A percentile compares a stretch with the other conserved stretches of the same genome.
phyloP scores from a whole-genome alignment of 2,329 filamentous ascomycete species.

The Verticillium dahliae region DNA sequence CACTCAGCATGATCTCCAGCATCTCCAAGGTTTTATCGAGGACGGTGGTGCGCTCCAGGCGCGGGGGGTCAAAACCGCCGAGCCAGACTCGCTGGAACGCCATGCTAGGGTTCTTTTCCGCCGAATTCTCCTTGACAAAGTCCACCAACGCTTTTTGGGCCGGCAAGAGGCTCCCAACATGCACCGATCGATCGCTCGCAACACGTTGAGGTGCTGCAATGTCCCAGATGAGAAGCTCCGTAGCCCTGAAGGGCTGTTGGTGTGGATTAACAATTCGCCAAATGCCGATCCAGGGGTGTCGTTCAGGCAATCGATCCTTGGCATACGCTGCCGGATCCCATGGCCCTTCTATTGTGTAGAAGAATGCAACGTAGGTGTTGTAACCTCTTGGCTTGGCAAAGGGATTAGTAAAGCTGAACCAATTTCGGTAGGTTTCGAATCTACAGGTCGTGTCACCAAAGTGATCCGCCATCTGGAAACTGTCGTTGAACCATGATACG shows the following conservation, averaged over 20 bases:
- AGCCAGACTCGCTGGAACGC: constrained; percentile 38
- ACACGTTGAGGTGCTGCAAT: constrained; percentile 14
- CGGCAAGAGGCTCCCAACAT: constrained; percentile 27
- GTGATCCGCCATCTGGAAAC: constrained; percentile 24
- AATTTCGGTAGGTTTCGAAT: constrained; percentile 25
- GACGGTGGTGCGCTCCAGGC: constrained; percentile 18
- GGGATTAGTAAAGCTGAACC: constrained; percentile 22
- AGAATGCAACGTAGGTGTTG: constrained; percentile 38
- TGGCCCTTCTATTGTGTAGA: constrained; percentile 37
- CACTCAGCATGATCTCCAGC: constrained; percentile 22
- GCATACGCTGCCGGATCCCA: constrained; percentile 22
- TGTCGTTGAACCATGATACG: constrained; percentile 32
- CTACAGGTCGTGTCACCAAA: constrained; percentile 19
- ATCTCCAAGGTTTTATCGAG: constrained; percentile 36
- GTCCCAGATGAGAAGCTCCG: constrained; percentile 53
- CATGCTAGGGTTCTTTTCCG: constrained; percentile 21
- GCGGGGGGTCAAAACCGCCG: constrained; percentile 23
- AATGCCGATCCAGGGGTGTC: constrained; percentile 45
- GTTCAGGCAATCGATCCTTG: constrained; percentile 13
- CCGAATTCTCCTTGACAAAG: constrained; percentile 22
- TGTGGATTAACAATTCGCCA: constrained; percentile 37
- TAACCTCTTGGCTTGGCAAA: constrained; percentile 13
- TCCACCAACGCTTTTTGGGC: constrained; percentile 40
- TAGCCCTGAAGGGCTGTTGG: constrained; percentile 17
- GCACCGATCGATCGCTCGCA: not conserved